Percentiles rank a stretch among this genome's conserved stretches.
Conservation (phyloP, 495 filamentous ascomycete species). For the Penicillium ochrochloron region DNA sequence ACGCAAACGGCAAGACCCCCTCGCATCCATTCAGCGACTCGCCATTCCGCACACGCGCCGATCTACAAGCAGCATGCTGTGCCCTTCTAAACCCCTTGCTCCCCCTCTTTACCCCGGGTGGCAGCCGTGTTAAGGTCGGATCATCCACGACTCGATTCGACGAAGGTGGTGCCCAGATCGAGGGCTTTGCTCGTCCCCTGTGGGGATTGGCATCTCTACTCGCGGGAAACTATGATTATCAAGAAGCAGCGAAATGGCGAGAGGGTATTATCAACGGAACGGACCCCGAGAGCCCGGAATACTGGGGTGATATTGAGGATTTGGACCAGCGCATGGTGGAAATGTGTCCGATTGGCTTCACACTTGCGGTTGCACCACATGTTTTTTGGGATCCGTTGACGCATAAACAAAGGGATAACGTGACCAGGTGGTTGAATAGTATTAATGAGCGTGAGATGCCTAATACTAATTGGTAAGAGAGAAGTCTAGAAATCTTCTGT, state of each 20-base stretch:
- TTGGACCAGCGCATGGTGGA: constrained; percentile 79
- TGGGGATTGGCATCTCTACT: constrained; percentile 75
- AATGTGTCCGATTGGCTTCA: constrained; percentile 73
- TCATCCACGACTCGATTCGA: constrained; percentile 72
- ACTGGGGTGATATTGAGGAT: constrained; percentile 74
- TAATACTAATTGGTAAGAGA: constrained; percentile 59
- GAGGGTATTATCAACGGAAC: constrained; percentile 70
- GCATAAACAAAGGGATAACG: constrained; percentile 58
- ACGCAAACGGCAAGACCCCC: constrained; percentile 37
- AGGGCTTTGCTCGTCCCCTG: constrained; percentile 74
- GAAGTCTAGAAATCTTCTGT: not conserved
- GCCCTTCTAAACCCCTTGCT: constrained; percentile 66
- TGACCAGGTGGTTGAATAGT: constrained; percentile 69
- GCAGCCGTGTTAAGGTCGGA: constrained; percentile 63
- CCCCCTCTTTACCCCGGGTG: constrained; percentile 64
- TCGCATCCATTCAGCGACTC: constrained; percentile 38
- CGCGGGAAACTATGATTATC: constrained; percentile 66
- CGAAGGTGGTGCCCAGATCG: constrained; percentile 75
- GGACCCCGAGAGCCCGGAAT: constrained; percentile 67
- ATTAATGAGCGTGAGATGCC: constrained; percentile 77
- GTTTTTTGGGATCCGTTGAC: constrained; percentile 69
- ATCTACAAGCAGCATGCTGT: constrained; percentile 60
- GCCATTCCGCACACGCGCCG: constrained; percentile 46
- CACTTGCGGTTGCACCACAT: constrained; percentile 9
- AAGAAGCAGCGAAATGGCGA: constrained; percentile 65